Evolutionary conservation across 306 rosid genomes (phyloP).

Genomic region (Rosa rugosa): DNA sequence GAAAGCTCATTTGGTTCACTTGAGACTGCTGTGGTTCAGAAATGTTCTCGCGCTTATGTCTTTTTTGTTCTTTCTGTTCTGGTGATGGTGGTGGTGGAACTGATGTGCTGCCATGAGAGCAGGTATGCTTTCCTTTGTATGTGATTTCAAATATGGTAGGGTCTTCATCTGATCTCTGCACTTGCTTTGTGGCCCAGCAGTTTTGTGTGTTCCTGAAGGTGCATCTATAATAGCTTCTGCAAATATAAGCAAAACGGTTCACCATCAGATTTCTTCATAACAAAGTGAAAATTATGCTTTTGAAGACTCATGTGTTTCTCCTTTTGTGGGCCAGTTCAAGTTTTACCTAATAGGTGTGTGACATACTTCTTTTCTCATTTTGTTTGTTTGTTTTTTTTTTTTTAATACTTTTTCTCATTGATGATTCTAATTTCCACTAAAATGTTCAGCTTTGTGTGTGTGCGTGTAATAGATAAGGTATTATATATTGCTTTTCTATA

Average conservation of each 20-base stretch:
- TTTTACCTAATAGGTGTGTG: not conserved
- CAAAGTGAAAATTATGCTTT: not conserved
- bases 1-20: conserved; percentile 20
- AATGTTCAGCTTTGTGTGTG: not conserved
- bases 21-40: conserved; percentile 32
- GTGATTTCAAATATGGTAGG: conserved; percentile 75
- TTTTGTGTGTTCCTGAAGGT: conserved; percentile 72
- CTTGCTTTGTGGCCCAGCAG: conserved; percentile 94
- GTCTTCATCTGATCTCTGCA: conserved; percentile 91
- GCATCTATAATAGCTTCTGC: conserved; percentile 98
- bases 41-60: conserved; percentile 4
- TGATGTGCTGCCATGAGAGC: conserved; percentile 56
- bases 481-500: not conserved
- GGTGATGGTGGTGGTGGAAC: conserved; percentile 57
- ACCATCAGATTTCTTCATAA: conserved; percentile 32
- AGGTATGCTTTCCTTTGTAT: conserved; percentile 72
- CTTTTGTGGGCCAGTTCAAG: conserved; percentile 3
- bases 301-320: not conserved
- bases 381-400: too few species aligned
- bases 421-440: not conserved
- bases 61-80: conserved; percentile 49
- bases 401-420: not conserved
- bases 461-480: not conserved
- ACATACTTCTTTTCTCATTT: not conserved
- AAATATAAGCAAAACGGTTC: conserved; percentile 23